Conservation (phyloP, 2,329 filamentous ascomycete genomes). For the Stagonosporopsis vannaccii region DNA sequence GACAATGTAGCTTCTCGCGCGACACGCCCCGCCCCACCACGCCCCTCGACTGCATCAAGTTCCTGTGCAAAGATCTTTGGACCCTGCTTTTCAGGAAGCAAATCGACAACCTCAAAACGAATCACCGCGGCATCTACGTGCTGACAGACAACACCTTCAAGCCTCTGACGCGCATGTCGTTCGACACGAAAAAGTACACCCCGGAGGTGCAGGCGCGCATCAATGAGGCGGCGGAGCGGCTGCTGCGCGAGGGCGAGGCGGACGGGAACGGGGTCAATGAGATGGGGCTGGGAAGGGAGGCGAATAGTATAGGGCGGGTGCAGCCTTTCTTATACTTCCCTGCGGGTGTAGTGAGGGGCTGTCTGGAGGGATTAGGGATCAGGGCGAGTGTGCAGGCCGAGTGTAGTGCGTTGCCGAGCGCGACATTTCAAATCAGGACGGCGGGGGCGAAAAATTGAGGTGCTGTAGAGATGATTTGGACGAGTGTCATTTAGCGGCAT, state of each 20-base stretch:
- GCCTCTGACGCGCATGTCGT: constrained; percentile 88
- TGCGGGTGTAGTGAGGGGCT: constrained; percentile 88
- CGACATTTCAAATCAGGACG: constrained; percentile 96
- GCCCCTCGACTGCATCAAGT: constrained; percentile 95
- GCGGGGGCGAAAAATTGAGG: constrained; percentile 69
- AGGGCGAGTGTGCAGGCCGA: constrained; percentile 91
- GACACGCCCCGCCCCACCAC: constrained; percentile 89
- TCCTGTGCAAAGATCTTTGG: constrained; percentile 98
- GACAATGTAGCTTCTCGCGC: constrained; percentile 70
- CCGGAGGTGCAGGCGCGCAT: constrained; percentile 32
- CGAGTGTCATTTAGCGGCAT: constrained; percentile 36
- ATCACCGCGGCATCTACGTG: constrained; percentile 95
- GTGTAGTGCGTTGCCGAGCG: constrained; percentile 82
- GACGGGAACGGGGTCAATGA: constrained; percentile 15
- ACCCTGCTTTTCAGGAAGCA: constrained; percentile 93
- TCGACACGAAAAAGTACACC: constrained; percentile 60
- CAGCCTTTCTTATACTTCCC: constrained; percentile 88
- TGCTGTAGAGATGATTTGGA: background rate
- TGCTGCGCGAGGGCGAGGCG: constrained; percentile 41
- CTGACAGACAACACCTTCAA: constrained; percentile 92
- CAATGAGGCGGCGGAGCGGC: constrained; percentile 17
- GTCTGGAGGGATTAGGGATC: constrained; percentile 90
- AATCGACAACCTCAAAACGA: constrained; percentile 98
- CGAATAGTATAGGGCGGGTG: constrained; percentile 41
- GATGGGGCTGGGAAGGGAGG: constrained; percentile 59